Evolutionary conservation across 2,329 filamentous ascomycete genomes (phyloP), one percentile per base, ranked within the genome.

Genomic region (Trichoderma pleuroti): DNA sequence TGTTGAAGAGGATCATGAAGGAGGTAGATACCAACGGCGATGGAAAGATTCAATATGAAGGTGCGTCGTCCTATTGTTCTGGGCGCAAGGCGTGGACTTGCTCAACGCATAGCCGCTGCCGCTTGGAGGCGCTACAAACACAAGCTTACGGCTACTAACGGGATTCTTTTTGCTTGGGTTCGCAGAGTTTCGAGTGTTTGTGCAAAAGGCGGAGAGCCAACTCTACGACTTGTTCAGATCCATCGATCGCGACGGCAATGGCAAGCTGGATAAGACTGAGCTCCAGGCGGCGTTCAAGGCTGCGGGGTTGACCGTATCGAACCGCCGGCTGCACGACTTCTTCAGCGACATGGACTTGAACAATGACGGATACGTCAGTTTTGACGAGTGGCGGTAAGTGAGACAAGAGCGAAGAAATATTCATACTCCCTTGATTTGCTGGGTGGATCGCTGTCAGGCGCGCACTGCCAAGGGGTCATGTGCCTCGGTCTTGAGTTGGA

Each of bases 311-410:
- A 87, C 89, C 10, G 91, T 98, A 14, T 92, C 94, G 26, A 90
- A 86, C 75, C 88, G 90, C 68, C 92, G 93, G 77, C 84, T 99
- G 59, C 88, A 93, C 73, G 88, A 90, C 73, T 98, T 99, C 83
- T 98, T 99, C 79, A 84, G 88, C 74, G 92, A 97, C 79, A 92
- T 99, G 76, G 96, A 99, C 80, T 87, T 88, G 78, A 95, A 99
- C 82, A 88, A 91, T 75, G 94, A 99, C 80, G 94, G 94, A 61
- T 89, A 84, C 73, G 97, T 98, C 75, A 94, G 87, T 73, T 98
- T 97, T 81, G 90, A 93, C 74, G 96, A 99, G 86, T 98, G 96
- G 96, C 91, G 95, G 95, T 98, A 89, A 82, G 91, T 85, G 71
- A n/a, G 66, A 11, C 54, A 36, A 21, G 46, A 30, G 42, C 46